Conservation (phyloP, 192 early-diverging fungal species). For the Lunasporangiospora selenospora region DNA sequence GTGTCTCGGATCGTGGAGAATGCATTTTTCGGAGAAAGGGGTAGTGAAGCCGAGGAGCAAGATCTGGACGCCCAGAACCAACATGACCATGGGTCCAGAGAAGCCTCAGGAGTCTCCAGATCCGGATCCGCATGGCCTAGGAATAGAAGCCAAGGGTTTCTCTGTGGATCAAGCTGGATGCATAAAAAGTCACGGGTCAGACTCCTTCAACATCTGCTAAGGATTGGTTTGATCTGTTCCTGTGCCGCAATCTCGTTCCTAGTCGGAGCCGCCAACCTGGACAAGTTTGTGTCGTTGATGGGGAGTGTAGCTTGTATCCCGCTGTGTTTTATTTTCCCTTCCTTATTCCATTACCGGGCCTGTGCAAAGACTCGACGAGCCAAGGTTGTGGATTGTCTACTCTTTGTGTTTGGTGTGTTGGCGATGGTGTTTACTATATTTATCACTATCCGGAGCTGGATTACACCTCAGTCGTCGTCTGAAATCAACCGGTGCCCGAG, state of each 20-base stretch:
- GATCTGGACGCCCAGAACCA: too few relatives aligned
- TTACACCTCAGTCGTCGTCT: too few relatives aligned
- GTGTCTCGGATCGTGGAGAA: conserved; percentile 85
- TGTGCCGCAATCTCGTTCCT: conserved; percentile 73
- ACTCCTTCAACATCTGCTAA: conserved; percentile 75
- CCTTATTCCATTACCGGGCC: conserved; percentile 79
- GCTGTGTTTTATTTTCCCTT: conserved; percentile 85
- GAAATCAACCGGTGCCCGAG: too few relatives aligned
- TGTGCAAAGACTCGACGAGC: conserved; percentile 56
- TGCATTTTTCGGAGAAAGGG: conserved; percentile 63
- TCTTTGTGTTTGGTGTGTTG: conserved; percentile 71
- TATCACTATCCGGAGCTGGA: conserved; percentile 68
- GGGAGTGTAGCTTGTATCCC: conserved; percentile 79
- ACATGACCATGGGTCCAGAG: too few relatives aligned
- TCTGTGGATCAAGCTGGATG: conserved; percentile 71
- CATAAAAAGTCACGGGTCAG: conserved; percentile 73
- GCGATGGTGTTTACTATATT: conserved; percentile 81
- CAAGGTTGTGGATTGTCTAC: conserved; percentile 61
- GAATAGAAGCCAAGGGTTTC: too few relatives aligned
- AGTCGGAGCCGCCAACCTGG: conserved; percentile 72
- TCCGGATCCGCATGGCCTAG: too few relatives aligned
- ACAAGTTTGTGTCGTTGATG: conserved; percentile 88
- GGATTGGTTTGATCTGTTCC: conserved; percentile 62
- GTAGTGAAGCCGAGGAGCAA: conserved; percentile 76
- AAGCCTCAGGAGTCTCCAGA: too few relatives aligned